Evolutionary conservation across 345 rosid genomes (phyloP), one percentile per base, ranked within the genome.

Genomic region (Heritiera littoralis): DNA sequence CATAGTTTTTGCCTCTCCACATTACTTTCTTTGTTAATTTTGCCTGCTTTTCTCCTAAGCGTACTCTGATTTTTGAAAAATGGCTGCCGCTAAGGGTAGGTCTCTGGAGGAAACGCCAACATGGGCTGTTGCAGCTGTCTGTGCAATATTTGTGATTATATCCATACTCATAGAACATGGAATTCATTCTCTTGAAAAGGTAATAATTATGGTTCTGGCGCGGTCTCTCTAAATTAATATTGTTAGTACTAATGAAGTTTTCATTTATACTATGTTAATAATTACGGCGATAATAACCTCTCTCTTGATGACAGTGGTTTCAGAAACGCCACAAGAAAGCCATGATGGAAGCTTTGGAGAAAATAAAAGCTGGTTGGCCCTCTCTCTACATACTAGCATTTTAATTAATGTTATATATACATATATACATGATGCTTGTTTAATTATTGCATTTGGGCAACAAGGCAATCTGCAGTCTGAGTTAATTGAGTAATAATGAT

Each of bases 91-190:
- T 0, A 88, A 87, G 77, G 93, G 82, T 0, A 79, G 82, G 64
- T 45, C 87, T 2, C 45, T 89, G 77, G 76, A 82, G 67, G 77
- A 84, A 64, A 88, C 94, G 3, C 94, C 94, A 3, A 91, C 91
- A 14, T 91, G 94, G 95, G 95, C 95, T 1, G 87, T 89, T 0
- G 88, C 93, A 7, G 82, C 68, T 2, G 92, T 89, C 20, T 85
- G 86, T 60, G 88, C 90, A 9, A 80, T 80, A 8, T 84, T 91
- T 65, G 81, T 91, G 76, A 6, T 87, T 15, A 14, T 91, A 71
- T 91, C 95, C 17, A 52, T 88, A 13, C 65, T 88, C 9, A 64
- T 91, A 4, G 93, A 88, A 46, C 87, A 86, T 41, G 78, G 83
- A 41, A 86, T 91, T 82, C 92, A 89, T 66, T 74, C 78, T 46